Evolutionary conservation across 345 rosid genomes (phyloP), one percentile per base, ranked within the genome.

Genomic region (Mercurialis annua): DNA sequence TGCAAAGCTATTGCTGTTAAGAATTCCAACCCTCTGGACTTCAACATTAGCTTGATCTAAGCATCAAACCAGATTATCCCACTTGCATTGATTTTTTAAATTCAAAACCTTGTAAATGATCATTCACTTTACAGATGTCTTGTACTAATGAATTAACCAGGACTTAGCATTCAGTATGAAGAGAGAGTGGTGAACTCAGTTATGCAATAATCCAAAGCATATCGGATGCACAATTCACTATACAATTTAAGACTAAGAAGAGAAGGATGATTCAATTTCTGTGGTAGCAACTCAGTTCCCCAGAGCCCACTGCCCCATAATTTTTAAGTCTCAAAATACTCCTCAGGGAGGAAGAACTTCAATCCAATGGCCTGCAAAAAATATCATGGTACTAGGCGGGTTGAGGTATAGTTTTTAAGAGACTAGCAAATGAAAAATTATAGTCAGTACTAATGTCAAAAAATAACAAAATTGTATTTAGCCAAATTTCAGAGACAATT

Each of bases 291-390:
- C 30, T 50, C 21, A 4, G 29, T 24, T 58, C 47, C 52, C 8
- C 43, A 42, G 50, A 52, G 1, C 36, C 27, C 27, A 5, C 48
- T 57, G 33, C 31, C 30, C 55, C 20, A 14, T n/a, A 17, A 60
- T 50, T 27, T 21, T 65, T 77, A 81, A 24, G 64, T 26, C 65
- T 54, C 21, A 44, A 92, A 89, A 73, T 84, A 89, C 68, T 89
- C 98, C 83, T 89, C 98, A 0, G 90, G 94, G 15, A 87, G 80
- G 31, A 74, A 73, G 81, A 92, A 89, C 82, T 82, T 86, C 78
- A 92, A 68, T 44, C 96, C 92, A 52, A 79, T 69, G 20, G 85
- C 88, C 96, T 89, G 87, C 81, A 81, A 79, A 69, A 72, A 38
- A 38, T 59, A 7, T 38, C 11, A 18, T n/a, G 4, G 17, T 10